Conservation (phyloP, 1,284 basidiomycete species). For the Cutaneotrichosporon arboriforme region DNA sequence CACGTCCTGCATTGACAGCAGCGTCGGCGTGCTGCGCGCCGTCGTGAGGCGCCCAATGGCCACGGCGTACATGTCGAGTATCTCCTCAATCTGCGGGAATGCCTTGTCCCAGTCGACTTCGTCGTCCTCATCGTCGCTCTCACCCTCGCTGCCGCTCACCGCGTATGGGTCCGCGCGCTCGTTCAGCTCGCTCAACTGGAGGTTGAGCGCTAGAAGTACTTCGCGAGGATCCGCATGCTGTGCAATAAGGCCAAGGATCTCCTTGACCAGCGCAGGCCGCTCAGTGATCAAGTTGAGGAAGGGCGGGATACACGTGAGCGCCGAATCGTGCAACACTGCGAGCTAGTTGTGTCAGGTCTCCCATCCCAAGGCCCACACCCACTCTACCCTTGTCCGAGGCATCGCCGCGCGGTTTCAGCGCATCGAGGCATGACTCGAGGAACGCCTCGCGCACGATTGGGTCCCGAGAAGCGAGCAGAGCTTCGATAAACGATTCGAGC, state of each 20-base stretch:
- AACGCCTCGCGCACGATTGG: conserved; percentile 18
- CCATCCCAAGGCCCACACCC: not conserved
- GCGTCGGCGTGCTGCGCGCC: conserved; percentile 31
- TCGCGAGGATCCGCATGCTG: conserved; percentile 25
- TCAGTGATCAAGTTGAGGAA: conserved; percentile 9
- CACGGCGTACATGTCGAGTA: conserved; percentile 48
- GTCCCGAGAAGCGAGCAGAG: conserved; percentile 9
- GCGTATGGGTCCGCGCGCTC: conserved; percentile 26
- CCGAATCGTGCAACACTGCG: conserved; percentile 16
- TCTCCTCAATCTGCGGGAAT: conserved; percentile 52
- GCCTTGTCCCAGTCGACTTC: conserved; percentile 47
- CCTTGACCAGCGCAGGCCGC: not conserved
- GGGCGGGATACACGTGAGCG: conserved; percentile 15
- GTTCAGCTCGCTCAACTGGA: conserved; percentile 23
- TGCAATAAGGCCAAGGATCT: conserved; percentile 19
- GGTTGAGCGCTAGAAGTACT: conserved; percentile 29
- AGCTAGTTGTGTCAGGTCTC: not conserved
- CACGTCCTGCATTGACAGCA: conserved; percentile 21
- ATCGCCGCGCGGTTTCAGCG: conserved; percentile 14
- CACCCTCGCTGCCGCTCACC: conserved; percentile 32
- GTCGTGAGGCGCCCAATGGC: conserved; percentile 25
- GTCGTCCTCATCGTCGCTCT: conserved; percentile 19
- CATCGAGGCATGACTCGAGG: conserved; percentile 15
- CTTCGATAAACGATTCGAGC: conserved; percentile 13
- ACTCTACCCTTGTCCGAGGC: conserved; percentile 14